A percentile compares a stretch with the other conserved stretches of the same genome.
These are phyloP conservation scores for Exobasidium rhododendri DNA, from an alignment of 1,284 basidiomycete genomes.

Conservation along the genomic window DNA sequence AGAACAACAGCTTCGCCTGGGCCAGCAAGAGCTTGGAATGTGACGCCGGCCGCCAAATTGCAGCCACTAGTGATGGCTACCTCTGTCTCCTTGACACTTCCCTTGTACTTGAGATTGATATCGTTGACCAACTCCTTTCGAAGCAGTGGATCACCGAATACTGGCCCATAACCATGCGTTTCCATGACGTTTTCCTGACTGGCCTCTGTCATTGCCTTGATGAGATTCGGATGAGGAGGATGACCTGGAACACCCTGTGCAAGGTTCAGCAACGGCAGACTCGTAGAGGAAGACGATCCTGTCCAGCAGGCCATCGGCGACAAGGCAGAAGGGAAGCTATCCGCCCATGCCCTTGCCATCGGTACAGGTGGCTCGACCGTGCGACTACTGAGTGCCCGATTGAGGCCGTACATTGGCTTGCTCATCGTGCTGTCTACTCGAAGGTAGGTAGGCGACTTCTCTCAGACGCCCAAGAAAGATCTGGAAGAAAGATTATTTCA, in stretches of 20 bases:
- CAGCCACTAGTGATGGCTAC: constrained; percentile 64
- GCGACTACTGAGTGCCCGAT: not conserved
- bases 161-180: constrained; percentile 65
- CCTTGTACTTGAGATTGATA: constrained; percentile 66
- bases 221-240: constrained; percentile 24
- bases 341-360: constrained; percentile 16
- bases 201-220: constrained; percentile 22
- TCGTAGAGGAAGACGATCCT: not conserved
- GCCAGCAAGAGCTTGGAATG: constrained; percentile 67
- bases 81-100: constrained; percentile 29
- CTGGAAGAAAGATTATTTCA: no score
- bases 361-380: constrained; percentile 16
- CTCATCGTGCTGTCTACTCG: not conserved
- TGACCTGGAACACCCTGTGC: constrained; percentile 45
- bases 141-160: constrained; percentile 65
- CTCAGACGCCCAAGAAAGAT: no score
- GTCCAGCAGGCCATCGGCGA: constrained; percentile 7
- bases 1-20: constrained; percentile 73
- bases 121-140: constrained; percentile 65
- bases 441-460: no score
- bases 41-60: constrained; percentile 69
- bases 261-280: constrained; percentile 34
- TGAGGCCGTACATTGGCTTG: not conserved
- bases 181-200: constrained; percentile 24
- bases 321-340: constrained; percentile 1